These are phyloP conservation scores for Candida suzukii DNA, from an alignment of 805 yeast genomes.

Conservation along the genomic window DNA sequence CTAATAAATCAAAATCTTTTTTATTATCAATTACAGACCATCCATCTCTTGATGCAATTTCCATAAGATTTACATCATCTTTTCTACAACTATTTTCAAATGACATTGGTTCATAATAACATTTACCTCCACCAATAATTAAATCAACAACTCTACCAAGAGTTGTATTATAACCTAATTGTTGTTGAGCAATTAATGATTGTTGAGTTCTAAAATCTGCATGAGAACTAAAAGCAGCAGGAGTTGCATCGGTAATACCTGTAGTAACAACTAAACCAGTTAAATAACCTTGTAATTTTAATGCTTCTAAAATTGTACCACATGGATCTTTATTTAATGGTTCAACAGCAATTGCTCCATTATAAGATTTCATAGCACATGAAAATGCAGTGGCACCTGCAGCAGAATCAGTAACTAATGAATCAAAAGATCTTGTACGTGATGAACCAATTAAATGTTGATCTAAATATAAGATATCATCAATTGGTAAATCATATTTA, in stretches of 20 bases:
- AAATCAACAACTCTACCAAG: slow-evolving; percentile 77
- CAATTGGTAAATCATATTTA: slow-evolving; percentile 43
- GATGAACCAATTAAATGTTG: slow-evolving; percentile 72
- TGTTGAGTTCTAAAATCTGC: slow-evolving; percentile 71
- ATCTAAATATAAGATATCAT: slow-evolving; percentile 58
- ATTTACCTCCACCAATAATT: slow-evolving; percentile 87
- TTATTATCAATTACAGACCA: slow-evolving; percentile 61
- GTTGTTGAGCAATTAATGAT: slow-evolving; percentile 82
- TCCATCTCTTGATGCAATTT: slow-evolving; percentile 52
- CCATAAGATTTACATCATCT: slow-evolving; percentile 63
- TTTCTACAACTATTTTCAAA: slow-evolving; percentile 57
- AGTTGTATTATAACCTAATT: slow-evolving; percentile 66
- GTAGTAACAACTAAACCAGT: slow-evolving; percentile 94
- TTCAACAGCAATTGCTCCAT: slow-evolving; percentile 87
- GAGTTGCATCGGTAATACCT: slow-evolving; percentile 90
- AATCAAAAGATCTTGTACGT: slow-evolving; percentile 71
- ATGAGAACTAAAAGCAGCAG: slow-evolving; percentile 84
- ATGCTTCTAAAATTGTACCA: slow-evolving; percentile 84
- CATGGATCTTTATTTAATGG: slow-evolving; percentile 65
- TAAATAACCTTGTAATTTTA: slow-evolving; percentile 69
- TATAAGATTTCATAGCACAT: slow-evolving; percentile 76
- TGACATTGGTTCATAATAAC: slow-evolving; percentile 60
- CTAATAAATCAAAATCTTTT: slow-evolving; percentile 47
- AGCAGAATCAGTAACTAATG: slow-evolving; percentile 88
- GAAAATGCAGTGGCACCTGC: slow-evolving; percentile 96